Conservation (phyloP, 495 filamentous ascomycete genomes). For the Evansstolkia leycettana region DNA sequence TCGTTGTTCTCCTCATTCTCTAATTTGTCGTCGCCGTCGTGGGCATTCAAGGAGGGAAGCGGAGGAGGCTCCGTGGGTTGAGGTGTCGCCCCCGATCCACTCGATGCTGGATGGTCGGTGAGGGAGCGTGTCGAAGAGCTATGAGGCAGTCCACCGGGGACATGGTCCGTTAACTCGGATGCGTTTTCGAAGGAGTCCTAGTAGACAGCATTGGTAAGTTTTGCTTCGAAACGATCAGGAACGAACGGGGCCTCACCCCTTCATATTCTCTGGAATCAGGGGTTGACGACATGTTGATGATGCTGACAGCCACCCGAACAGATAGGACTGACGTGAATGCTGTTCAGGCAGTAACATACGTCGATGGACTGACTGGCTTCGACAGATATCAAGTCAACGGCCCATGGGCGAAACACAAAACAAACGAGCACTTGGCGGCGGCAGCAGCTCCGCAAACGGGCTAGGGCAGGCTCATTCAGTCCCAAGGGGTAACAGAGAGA, state of each 20-base stretch:
- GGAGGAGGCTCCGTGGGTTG: constrained; percentile 23
- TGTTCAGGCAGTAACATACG: background rate
- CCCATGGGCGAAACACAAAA: background rate
- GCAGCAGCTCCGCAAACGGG: constrained; percentile 2
- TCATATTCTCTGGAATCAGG: constrained; percentile 36
- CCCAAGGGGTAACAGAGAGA: background rate
- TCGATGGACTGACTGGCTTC: background rate
- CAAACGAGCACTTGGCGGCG: background rate
- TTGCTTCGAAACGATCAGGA: background rate
- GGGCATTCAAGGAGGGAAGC: constrained; percentile 18
- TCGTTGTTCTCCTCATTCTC: constrained; percentile 12
- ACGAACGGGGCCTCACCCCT: constrained; percentile 30
- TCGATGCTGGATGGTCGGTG: constrained; percentile 33
- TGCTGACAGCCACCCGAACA: background rate
- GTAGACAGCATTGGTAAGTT: background rate
- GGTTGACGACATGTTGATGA: constrained; percentile 22
- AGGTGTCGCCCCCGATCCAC: constrained; percentile 26
- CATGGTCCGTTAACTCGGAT: constrained; percentile 37
- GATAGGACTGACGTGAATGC: background rate
- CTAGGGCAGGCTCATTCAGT: background rate
- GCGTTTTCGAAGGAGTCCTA: constrained; percentile 76
- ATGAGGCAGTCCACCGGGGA: constrained; percentile 23
- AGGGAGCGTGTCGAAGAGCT: constrained; percentile 32
- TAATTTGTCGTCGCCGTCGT: constrained; percentile 12
- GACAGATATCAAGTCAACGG: background rate